phyloP scores from a whole-genome alignment of 2,329 filamentous ascomycete genomes.

The Cryoendolithus antarcticus region DNA sequence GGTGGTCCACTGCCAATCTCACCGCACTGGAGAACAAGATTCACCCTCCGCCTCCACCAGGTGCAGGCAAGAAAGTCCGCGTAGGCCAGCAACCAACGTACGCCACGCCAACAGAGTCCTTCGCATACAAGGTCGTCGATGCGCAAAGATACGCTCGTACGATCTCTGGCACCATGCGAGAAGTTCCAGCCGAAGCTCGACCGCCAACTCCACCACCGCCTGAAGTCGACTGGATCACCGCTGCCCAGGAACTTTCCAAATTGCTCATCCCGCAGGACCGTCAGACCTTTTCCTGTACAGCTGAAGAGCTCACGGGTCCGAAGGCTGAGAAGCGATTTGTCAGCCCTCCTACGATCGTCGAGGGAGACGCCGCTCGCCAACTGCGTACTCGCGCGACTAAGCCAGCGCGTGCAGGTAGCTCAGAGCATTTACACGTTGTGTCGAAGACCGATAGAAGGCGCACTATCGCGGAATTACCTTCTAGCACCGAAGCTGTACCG shows the following conservation, averaged over 20 bases:
- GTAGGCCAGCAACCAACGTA: constrained; percentile 56
- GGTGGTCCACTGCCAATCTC: constrained; percentile 43
- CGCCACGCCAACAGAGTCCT: constrained; percentile 78
- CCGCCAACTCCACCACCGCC: constrained; percentile 58
- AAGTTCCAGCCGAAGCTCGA: constrained; percentile 21
- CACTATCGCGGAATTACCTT: constrained; percentile 28
- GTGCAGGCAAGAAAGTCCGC: constrained; percentile 42
- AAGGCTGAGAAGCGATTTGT: constrained; percentile 52
- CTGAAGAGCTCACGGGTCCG: constrained; percentile 59
- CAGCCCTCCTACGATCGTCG: background rate
- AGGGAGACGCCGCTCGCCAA: constrained; percentile 2
- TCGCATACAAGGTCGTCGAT: constrained; percentile 64
- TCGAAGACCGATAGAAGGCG: constrained; percentile 12
- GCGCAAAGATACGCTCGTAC: constrained; percentile 54
- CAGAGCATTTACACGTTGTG: background rate
- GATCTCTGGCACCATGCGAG: constrained; percentile 41
- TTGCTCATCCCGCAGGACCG: constrained; percentile 66
- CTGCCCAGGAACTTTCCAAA: constrained; percentile 72
- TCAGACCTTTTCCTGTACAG: constrained; percentile 61
- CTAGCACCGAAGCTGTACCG: constrained; percentile 13
- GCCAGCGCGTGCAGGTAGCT: background rate
- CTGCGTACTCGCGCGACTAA: constrained; percentile 3
- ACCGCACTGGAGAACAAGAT: constrained; percentile 56
- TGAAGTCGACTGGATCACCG: constrained; percentile 73
- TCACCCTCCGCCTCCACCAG: constrained; percentile 35